phyloP scores from a whole-genome alignment of 139 green algal genomes.

The Closterium sp. region DNA sequence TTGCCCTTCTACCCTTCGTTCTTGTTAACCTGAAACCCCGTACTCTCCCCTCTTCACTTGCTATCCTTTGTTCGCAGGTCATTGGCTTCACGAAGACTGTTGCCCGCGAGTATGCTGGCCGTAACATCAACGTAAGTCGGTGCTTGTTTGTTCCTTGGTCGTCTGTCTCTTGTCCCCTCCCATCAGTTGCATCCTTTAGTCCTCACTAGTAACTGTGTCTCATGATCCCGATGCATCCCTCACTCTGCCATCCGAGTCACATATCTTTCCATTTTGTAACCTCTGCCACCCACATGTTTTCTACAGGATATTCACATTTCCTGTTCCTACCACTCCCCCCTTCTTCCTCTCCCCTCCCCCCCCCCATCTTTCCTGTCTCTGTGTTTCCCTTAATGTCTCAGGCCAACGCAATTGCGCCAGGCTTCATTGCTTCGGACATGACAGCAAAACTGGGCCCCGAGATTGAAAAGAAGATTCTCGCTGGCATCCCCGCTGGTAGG shows the following conservation, averaged over 20 bases:
- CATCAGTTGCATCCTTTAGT: too few species aligned
- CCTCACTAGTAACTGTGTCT: too few species aligned
- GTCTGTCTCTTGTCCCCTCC: background rate
- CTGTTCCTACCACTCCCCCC: background rate
- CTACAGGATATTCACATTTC: background rate
- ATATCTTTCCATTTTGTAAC: background rate
- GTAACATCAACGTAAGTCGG: conserved; percentile 49
- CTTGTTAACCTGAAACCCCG: background rate
- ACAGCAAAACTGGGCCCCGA: conserved; percentile 54
- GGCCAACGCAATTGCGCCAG: conserved; percentile 60
- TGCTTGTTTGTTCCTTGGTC: background rate
- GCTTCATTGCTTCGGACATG: conserved; percentile 67
- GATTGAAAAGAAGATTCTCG: conserved; percentile 60
- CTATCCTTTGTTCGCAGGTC: conserved; percentile 12
- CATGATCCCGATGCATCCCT: too few species aligned
- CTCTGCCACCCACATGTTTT: background rate
- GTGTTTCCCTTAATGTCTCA: background rate
- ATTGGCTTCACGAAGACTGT: conserved; percentile 60
- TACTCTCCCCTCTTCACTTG: background rate
- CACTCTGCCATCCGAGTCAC: too few species aligned
- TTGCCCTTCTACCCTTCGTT: background rate
- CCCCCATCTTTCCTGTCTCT: background rate
- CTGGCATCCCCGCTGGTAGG: conserved; percentile 54
- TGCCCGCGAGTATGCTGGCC: conserved; percentile 54
- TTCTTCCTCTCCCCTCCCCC: background rate